These are phyloP conservation scores for Fraxinus quadrangulata DNA, from an alignment of 257 asterid genomes.

Conservation along the genomic window DNA sequence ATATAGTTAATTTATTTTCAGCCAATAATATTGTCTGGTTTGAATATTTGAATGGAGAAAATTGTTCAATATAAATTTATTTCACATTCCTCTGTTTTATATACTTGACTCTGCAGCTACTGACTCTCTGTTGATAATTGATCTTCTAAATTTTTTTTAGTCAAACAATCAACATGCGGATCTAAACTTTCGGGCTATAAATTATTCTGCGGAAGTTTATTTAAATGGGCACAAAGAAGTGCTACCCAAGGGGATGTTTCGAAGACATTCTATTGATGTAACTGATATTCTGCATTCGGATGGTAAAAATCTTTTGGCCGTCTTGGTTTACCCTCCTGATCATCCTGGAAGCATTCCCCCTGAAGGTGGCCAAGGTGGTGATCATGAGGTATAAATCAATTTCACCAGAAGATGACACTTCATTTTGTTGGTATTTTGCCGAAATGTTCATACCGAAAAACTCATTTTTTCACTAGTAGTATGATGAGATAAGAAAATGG, in stretches of 20 bases:
- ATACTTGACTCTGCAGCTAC: not conserved
- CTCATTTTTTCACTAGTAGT: not conserved
- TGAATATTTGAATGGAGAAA: not conserved
- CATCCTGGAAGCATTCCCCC: slow-evolving; percentile 96
- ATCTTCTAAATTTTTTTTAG: slow-evolving; percentile 53
- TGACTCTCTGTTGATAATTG: slow-evolving; percentile 25
- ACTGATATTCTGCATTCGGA: slow-evolving; percentile 58
- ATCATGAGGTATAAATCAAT: slow-evolving; percentile 81
- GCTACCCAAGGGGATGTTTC: slow-evolving; percentile 97
- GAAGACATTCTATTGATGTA: slow-evolving; percentile 80
- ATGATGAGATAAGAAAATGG: slow-evolving; percentile 7
- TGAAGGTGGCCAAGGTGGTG: slow-evolving; percentile 98
- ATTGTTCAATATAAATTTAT: slow-evolving; percentile 5
- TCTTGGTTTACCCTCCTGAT: slow-evolving; percentile 93
- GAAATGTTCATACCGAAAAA: slow-evolving; percentile 8
- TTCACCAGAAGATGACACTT: slow-evolving; percentile 14
- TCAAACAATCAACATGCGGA: slow-evolving; percentile 60
- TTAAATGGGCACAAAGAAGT: slow-evolving; percentile 84
- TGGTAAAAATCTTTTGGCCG: slow-evolving; percentile 82
- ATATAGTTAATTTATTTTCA: slow-evolving; percentile 8
- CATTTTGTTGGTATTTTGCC: slow-evolving; percentile 1
- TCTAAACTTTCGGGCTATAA: slow-evolving; percentile 83
- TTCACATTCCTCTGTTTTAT: not conserved
- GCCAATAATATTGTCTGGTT: not conserved
- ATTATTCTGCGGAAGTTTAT: slow-evolving; percentile 88